These are phyloP conservation scores for Hyphopichia fennica DNA, from an alignment of 1,139 yeast genomes.

Conservation along the genomic window DNA sequence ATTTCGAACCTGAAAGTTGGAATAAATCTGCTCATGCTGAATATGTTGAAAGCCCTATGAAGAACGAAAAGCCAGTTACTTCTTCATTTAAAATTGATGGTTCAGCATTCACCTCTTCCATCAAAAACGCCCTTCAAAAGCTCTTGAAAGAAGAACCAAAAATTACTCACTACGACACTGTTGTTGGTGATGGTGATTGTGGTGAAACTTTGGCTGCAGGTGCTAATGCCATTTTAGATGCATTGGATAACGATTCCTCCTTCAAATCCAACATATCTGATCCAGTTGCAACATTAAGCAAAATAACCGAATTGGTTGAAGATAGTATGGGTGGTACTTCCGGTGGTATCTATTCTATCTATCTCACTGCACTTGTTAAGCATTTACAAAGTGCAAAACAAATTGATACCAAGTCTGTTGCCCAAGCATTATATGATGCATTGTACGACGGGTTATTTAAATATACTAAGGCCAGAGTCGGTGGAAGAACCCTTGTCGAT, in stretches of 20 bases:
- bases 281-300: slow-evolving; percentile 48
- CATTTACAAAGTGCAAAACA: slow-evolving; percentile 31
- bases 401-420: slow-evolving; percentile 31
- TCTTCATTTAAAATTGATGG: slow-evolving; percentile 46
- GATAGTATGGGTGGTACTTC: slow-evolving; percentile 96
- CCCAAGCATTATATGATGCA: slow-evolving; percentile 32
- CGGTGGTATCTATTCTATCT: slow-evolving; percentile 89
- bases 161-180: slow-evolving; percentile 50
- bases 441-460: slow-evolving; percentile 50
- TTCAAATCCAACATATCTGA: slow-evolving; percentile 30
- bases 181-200: slow-evolving; percentile 56
- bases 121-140: slow-evolving; percentile 51
- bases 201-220: slow-evolving; percentile 49
- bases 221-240: slow-evolving; percentile 35
- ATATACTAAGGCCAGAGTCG: slow-evolving; percentile 84
- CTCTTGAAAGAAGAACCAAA: slow-evolving; percentile 50
- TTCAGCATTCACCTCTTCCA: slow-evolving; percentile 30
- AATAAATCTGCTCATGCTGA: slow-evolving; percentile 6
- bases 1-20: slow-evolving; percentile 27
- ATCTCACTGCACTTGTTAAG: slow-evolving; percentile 48
- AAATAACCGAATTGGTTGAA: slow-evolving; percentile 73
- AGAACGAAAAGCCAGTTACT: slow-evolving; percentile 19
- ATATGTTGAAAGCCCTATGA: slow-evolving; percentile 35
- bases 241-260: slow-evolving; percentile 33
- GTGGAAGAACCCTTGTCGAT: slow-evolving; percentile 89